Conservation (phyloP, 148 eudicot species). For the Tetragonia tetragonoides region DNA sequence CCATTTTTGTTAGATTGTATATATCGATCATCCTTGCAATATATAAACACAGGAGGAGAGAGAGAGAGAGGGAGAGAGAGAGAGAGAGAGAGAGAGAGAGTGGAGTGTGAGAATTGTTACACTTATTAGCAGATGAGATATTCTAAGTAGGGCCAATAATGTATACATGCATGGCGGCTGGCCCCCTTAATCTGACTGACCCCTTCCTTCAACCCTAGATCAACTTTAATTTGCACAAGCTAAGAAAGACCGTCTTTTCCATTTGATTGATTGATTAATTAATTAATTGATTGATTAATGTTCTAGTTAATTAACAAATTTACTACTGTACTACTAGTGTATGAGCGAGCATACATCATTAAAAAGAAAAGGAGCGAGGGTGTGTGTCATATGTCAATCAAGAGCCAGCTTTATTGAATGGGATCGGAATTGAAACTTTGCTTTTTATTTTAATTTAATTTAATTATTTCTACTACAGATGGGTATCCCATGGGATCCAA, state of each 20-base stretch:
- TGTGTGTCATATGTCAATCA: constrained; percentile 15
- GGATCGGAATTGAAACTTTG: constrained; percentile 5
- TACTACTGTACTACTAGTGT: too few relatives aligned
- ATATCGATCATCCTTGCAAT: not conserved
- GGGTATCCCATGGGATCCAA: constrained; percentile 37
- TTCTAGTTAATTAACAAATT: not conserved
- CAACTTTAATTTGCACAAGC: not conserved
- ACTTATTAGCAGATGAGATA: constrained; percentile 10
- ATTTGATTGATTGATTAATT: not conserved
- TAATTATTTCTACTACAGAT: constrained; percentile 26
- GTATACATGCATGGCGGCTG: constrained; percentile 22
- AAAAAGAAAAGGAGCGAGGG: not conserved
- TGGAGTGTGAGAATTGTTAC: too few relatives aligned
- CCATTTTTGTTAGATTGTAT: constrained; percentile 18
- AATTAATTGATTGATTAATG: not conserved
- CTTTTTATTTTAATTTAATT: not conserved
- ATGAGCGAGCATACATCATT: too few relatives aligned
- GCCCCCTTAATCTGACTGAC: constrained; percentile 21
- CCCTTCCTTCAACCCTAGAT: not conserved
- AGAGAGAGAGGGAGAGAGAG: not conserved
- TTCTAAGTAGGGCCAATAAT: constrained; percentile 13
- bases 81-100: too few relatives aligned
- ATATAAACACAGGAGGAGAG: not conserved
- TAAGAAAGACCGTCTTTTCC: not conserved
- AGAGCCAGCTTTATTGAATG: constrained; percentile 21